Base-by-base conservation (phyloP, 768 basidiomycete genomes). In the Naganishia kalamii region DNA sequence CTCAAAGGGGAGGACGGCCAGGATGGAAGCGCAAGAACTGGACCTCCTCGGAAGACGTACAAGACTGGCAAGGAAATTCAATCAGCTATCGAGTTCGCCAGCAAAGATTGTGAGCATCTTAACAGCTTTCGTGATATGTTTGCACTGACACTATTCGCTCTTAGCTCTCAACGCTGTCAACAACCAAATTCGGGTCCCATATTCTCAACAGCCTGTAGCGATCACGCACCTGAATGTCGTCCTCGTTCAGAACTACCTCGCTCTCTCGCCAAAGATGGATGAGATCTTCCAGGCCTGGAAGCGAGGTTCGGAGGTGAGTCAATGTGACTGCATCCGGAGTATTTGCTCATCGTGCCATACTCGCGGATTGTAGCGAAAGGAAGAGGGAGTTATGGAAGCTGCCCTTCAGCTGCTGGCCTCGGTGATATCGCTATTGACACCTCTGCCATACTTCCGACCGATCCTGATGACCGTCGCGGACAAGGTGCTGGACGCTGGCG, bases 171-270 rank as follows among this genome's bases (percentile, higher is more conserved):
- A 71, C 13, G 68, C 75, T 6, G 70, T 77, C 23, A 67, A 74
- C 44, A 72, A 74, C 64, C 76, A 77, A 63, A 74, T 77, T 17
- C 63, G 67, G 30, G 70, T 73, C 5, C 67, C 70, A 0, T 52
- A 73, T 46, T 76, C 76, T 3, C 32, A 67, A 13, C 68, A 75
- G 7, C 74, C 76, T 0, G 51, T 77, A 12, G 48, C 72, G 17
- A 74, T 77, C 60, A 68, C 67, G 8, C 70, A 77, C 54, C 69
- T 70, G 0, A 69, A 70, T 10, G 74, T 77, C 27, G 66, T 74
- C 11, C 65, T 77, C 27, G 46, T 75, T 0, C 76, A 77, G 62
- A 72, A 77, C 61, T 77, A 77, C 65, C 67, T 75, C 19, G 72
- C 73, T 27, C 59, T 69, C 3, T 76, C 75, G 2, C 75, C 76